These are phyloP conservation scores for Blepharisma japonicum DNA, from an alignment of 73 alveolate species.

Conservation along the genomic window DNA sequence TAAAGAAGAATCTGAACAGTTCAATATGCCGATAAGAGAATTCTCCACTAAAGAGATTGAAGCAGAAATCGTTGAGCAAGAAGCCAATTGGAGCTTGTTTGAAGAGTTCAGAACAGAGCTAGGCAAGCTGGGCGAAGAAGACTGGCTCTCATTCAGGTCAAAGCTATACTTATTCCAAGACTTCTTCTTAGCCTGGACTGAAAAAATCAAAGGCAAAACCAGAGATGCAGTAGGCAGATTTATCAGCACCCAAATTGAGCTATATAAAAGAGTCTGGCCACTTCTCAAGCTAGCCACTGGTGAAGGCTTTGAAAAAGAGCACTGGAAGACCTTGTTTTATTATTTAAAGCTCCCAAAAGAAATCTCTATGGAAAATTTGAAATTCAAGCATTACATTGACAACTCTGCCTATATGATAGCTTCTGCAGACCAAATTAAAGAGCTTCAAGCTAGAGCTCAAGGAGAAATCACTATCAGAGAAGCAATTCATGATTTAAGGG, in stretches of 20 bases:
- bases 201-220: slow-evolving; percentile 49
- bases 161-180: slow-evolving; percentile 88
- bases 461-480: slow-evolving; percentile 98
- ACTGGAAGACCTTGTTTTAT: slow-evolving; percentile 97
- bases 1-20: slow-evolving; percentile 86
- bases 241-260: slow-evolving; percentile 78
- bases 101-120: slow-evolving; percentile 93
- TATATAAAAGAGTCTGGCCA: slow-evolving; percentile 84
- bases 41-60: slow-evolving; percentile 84
- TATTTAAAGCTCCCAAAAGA: slow-evolving; percentile 94
- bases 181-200: slow-evolving; percentile 52
- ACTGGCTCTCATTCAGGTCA: slow-evolving; percentile 97
- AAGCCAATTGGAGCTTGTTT: slow-evolving; percentile 87
- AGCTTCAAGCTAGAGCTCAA: slow-evolving; percentile 96
- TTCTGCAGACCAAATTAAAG: slow-evolving; percentile 86
- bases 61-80: slow-evolving; percentile 66
- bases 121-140: slow-evolving; percentile 92
- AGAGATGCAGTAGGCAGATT: slow-evolving; percentile 66
- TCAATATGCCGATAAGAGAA: slow-evolving; percentile 83
- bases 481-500: slow-evolving; percentile 89
- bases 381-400: slow-evolving; percentile 84
- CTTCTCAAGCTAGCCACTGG: slow-evolving; percentile 95
- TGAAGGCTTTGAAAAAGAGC: slow-evolving; percentile 99
- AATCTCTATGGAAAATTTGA: slow-evolving; percentile 92
- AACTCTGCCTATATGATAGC: slow-evolving; percentile 49